Base-by-base conservation (phyloP, 805 yeast species). In the Hanseniaspora valbyensis region DNA sequence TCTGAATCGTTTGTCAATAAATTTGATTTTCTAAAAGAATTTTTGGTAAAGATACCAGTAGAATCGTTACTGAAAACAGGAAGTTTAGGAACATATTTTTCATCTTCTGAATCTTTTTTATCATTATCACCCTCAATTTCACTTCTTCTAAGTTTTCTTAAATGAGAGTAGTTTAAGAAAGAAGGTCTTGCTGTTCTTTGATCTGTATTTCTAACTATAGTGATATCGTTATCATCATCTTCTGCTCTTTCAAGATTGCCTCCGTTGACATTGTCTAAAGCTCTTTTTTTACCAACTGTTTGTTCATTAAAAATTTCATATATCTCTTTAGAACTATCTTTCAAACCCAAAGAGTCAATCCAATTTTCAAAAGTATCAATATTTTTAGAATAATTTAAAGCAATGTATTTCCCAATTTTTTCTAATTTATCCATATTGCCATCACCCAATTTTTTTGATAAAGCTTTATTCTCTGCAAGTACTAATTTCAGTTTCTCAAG, bases 41-140 rank as follows among this genome's bases (percentile, higher is more conserved):
- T 48, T 25, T 42, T 48, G 14, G 44, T 48, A 25, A 48, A 48
- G 1, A 48, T 9, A 24, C 51, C 51, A 19, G 18, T 19, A 3
- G 39, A 26, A 24, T 48, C 44, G 16, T 40, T 48, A 33, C 51
- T 48, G 24, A 48, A 48, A 5, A 34, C 10, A 16, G 51, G 51
- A 4, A 48, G 44, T 12, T 40, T 48, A 2, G 51, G 51, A 13
- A 40, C 14, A 19, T 37, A 48, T 12, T 8, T 24, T 39, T 39
- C 42, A 4, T 39, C 32, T 25, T 24, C 32, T 14, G 14, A 34
- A n/a, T 44, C 34, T n/a, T 32, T 22, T 18, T 34, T 25, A 7
- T 29, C 32, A 16, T 38, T 36, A 3, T 24, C 26, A 2, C 32
- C 24, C 4, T 42, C 16, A 16, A 12, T 3, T 3, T 2, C 24